Evolutionary conservation across 306 rosid genomes (phyloP), one percentile per base, ranked within the genome.

Genomic region (Pueraria montana): DNA sequence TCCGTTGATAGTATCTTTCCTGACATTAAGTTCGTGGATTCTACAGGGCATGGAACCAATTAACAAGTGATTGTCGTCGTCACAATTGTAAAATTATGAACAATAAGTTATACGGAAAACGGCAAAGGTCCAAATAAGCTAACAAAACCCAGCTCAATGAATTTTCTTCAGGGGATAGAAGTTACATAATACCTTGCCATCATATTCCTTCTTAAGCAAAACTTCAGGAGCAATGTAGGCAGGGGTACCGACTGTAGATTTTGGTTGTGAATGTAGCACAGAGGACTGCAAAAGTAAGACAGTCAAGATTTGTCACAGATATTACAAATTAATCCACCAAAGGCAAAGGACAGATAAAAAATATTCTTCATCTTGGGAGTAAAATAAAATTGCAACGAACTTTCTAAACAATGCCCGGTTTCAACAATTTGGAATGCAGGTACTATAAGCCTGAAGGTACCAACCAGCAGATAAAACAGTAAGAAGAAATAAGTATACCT

Each of bases 221-320:
- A 95, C 93, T 84, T 95, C 98, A 42, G 98, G 98, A 77, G 98
- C 98, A 30, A 95, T 95, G 77, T 95, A 95, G 42, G 98, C 98
- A 72, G 98, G 98, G 77, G 98, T 95, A 34, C 98, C 98, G 58
- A 95, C 98, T 0, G 98, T 95, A 84, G 98, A 95, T 84, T 93
- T 95, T 74, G 98, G 98, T 86, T 95, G 98, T 17, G 98, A 95
- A 84, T 95, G 98, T 61, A 95, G 90, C 85, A 93, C 94, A 0
- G 98, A 93, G 52, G 98, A 95, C 98, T 95, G 91, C 82, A 69
- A 85, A 81, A 76, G 56, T 30, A 79, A 46, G 74, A 84, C 53
- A 48, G 27, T 58, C 34, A 76, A 53, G 76, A 79, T 83, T 88
- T 68, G 66, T 72, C 55, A 63, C 58, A 75, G 64, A 74, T 52